These are phyloP conservation scores for Phytophthora constricta DNA, from an alignment of 352 stramenopile species.

Conservation along the genomic window DNA sequence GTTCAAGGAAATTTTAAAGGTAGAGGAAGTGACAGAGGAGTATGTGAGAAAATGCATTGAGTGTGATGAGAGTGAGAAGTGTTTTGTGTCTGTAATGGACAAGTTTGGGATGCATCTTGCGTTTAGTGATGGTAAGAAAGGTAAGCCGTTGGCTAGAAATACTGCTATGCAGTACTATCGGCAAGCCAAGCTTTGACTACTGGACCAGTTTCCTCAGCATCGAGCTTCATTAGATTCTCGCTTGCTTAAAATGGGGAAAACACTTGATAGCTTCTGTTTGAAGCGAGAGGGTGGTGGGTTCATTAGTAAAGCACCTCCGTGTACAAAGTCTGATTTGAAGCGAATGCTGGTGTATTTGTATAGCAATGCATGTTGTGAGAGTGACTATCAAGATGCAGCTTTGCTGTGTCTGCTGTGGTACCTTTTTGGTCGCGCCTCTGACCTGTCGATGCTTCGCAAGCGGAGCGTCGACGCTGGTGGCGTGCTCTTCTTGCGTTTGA, in stretches of 20 bases:
- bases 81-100: conserved; percentile 18
- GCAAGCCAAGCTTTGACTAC: conserved; percentile 25
- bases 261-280: conserved; percentile 17
- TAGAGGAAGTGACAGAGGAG: not conserved
- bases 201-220: conserved; percentile 17
- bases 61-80: not conserved
- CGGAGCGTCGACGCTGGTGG: conserved; percentile 15
- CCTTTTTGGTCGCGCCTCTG: conserved; percentile 27
- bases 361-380: not conserved
- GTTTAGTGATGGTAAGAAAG: conserved; percentile 1
- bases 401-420: conserved; percentile 24
- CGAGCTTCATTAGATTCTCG: conserved; percentile 16
- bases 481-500: no score
- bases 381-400: conserved; percentile 27
- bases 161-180: conserved; percentile 26
- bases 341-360: conserved; percentile 13
- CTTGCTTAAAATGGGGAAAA: conserved; percentile 21
- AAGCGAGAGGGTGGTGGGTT: not conserved
- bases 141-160: conserved; percentile 9
- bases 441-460: conserved; percentile 30
- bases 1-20: not conserved
- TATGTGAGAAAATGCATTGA: no score
- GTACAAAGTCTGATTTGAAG: conserved; percentile 16
- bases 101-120: conserved; percentile 14
- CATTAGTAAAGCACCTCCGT: conserved; percentile 28